phyloP scores from a whole-genome alignment of 176 grass and related monocot genomes.

The Oropetium thomaeum region DNA sequence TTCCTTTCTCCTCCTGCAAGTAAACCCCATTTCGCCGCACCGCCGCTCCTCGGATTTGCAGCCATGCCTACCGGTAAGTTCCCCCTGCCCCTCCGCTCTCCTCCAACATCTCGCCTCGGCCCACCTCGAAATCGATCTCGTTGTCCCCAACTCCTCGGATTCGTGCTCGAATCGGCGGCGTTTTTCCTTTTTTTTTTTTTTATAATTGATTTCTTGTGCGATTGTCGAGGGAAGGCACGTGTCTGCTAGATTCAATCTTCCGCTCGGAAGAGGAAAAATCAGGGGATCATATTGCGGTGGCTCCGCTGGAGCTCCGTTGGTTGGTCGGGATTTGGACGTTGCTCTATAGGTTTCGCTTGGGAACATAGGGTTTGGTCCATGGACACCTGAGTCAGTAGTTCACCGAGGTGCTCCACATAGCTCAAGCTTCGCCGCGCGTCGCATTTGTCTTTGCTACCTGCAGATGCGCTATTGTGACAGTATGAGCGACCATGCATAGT shows the following conservation, averaged over 20 bases:
- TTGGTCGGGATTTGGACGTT: neutral
- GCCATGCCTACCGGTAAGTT: conserved; percentile 68
- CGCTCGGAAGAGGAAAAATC: neutral
- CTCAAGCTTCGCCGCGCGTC: neutral
- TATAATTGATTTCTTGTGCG: neutral
- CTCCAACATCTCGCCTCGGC: neutral
- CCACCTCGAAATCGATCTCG: conserved; percentile 7
- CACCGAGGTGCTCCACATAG: neutral
- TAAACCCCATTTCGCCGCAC: conserved; percentile 21
- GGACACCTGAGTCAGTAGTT: neutral
- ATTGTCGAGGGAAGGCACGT: neutral
- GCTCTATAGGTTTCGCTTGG: neutral
- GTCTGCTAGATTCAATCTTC: conserved; percentile 24
- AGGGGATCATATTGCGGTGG: neutral
- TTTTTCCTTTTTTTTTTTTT: neutral
- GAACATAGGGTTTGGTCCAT: conserved; percentile 37
- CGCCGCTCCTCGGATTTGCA: conserved; percentile 22
- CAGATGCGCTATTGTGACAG: too few species aligned
- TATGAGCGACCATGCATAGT: too few species aligned
- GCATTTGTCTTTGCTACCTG: neutral
- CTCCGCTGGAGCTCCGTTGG: neutral
- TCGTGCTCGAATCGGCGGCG: neutral
- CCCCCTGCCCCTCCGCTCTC: neutral
- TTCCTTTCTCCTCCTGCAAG: conserved; percentile 65
- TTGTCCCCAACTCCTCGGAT: neutral